Evolutionary conservation across 2,329 filamentous ascomycete species (phyloP), one percentile per base, ranked within the genome.

Genomic region (Teratosphaeria zuluensis): DNA sequence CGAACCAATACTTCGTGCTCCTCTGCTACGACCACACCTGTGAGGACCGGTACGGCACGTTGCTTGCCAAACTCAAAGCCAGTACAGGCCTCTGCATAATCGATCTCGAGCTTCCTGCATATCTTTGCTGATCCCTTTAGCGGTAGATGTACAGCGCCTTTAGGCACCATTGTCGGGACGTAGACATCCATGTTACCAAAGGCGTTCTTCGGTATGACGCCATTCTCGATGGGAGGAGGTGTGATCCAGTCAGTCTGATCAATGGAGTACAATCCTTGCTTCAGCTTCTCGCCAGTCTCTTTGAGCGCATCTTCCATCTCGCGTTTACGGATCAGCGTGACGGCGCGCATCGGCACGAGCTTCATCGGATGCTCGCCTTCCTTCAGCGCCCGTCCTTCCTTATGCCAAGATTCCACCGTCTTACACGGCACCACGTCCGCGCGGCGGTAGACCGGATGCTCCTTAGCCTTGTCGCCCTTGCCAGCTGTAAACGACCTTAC

Each of bases 161-260:
- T 74, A 0, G 94, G 94, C 30, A 95, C 86, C 94, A 99, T 97
- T 62, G 90, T 91, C 46, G 90, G 87, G 0, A 89, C 92, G 71
- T 95, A 99, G 57, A 96, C 84, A 71, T 99, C 94, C 62, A 99
- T 97, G 65, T 99, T 99, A 8, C 92, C 92, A 66, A 92, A 99
- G 38, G 86, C 85, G 66, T 99, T 99, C 73, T 94, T 95, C 0
- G 94, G 94, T 61, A 97, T 96, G 14, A 88, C 75, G 0, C 92
- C 92, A 66, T 96, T 82, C 61, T 84, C 73, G 56, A 72, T 71
- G 58, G 96, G 95, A 0, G 92, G 91, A 1, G 92, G 92, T 58
- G 96, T 92, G 70, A 97, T 97, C 85, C 90, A 96, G 58, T 95
- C 89, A 0, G 94, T 99, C 73, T 99, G 94, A 8, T 88, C 85